Percentiles rank a stretch among this genome's conserved stretches.
phyloP scores from a whole-genome alignment of 441 rosid genomes.

The Erodium trifolium region DNA sequence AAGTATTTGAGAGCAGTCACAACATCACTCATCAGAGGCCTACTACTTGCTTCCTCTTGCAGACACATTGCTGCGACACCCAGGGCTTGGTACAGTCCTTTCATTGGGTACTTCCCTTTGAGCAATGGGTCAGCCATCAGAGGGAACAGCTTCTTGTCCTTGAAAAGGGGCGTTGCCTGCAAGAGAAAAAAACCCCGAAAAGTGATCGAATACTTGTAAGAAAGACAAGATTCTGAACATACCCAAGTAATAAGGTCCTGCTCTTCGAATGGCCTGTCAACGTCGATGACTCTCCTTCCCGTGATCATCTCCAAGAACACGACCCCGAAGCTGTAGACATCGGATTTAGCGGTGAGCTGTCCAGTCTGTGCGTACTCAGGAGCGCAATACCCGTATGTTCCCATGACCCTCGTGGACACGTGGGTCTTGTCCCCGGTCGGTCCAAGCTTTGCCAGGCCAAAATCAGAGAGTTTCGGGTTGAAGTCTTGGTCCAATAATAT shows the following conservation, averaged over 20 bases:
- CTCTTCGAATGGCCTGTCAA: constrained; percentile 56
- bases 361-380: constrained; percentile 91
- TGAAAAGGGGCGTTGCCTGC: constrained; percentile 83
- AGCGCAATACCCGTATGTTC: constrained; percentile 90
- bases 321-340: constrained; percentile 91
- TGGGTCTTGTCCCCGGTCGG: constrained; percentile 76
- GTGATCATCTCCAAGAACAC: constrained; percentile 89
- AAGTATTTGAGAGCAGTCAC: constrained; percentile 81
- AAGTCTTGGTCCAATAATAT: constrained; percentile 58
- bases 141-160: constrained; percentile 64
- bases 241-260: constrained; percentile 88
- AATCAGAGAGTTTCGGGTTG: constrained; percentile 89
- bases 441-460: constrained; percentile 90
- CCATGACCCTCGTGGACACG: constrained; percentile 98
- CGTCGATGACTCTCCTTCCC: constrained; percentile 83
- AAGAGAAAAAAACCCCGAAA: constrained; percentile 1
- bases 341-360: constrained; percentile 69
- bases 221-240: constrained; percentile 18
- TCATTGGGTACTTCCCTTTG: constrained; percentile 52
- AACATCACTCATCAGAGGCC: constrained; percentile 90
- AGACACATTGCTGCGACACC: constrained; percentile 96
- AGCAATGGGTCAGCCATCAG: constrained; percentile 79
- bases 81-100: constrained; percentile 83
- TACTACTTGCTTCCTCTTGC: constrained; percentile 67
- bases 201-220: neutral